Evolutionary conservation across 257 asterid genomes (phyloP).

Genomic region (Paulownia fortunei): DNA sequence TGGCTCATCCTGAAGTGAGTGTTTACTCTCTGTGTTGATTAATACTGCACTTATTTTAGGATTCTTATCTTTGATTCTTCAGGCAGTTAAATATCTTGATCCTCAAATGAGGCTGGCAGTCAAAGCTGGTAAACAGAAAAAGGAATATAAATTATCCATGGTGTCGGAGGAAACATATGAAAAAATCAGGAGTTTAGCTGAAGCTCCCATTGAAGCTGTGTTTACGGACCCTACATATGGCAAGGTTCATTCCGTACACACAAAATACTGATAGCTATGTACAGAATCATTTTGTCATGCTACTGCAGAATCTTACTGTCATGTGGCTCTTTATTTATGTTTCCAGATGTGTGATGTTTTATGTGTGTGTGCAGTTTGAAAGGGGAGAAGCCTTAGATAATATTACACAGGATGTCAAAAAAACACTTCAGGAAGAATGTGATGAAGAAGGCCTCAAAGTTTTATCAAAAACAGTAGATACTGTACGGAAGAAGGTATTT

Average conservation of each 20-base stretch:
- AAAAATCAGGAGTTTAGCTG: conserved; percentile 75
- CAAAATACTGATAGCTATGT: conserved; percentile 5
- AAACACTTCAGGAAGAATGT: conserved; percentile 76
- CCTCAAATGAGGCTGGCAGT: conserved; percentile 92
- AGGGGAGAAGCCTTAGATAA: conserved; percentile 97
- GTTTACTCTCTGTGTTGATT: conserved; percentile 26
- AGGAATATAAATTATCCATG: conserved; percentile 77
- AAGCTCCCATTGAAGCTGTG: conserved; percentile 83
- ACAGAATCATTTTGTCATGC: neutral
- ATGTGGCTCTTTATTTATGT: conserved; percentile 14
- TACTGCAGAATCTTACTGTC: neutral
- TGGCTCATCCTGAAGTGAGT: conserved; percentile 96
- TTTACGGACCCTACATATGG: conserved; percentile 89
- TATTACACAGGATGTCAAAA: conserved; percentile 72
- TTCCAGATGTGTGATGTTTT: conserved; percentile 31
- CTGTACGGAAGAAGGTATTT: conserved; percentile 88
- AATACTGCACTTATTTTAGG: conserved; percentile 26
- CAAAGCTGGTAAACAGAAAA: conserved; percentile 88
- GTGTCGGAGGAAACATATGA: conserved; percentile 68
- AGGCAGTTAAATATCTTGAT: conserved; percentile 93
- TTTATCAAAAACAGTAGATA: conserved; percentile 83
- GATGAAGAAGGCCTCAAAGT: conserved; percentile 81
- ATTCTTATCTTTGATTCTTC: conserved; percentile 44
- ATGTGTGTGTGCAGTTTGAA: conserved; percentile 62
- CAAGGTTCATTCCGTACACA: conserved; percentile 56